Percentiles rank a stretch among this genome's conserved stretches.
These are phyloP conservation scores for Spizellomyces punctatus DNA, from an alignment of 192 early-diverging fungal genomes.

Conservation along the genomic window DNA sequence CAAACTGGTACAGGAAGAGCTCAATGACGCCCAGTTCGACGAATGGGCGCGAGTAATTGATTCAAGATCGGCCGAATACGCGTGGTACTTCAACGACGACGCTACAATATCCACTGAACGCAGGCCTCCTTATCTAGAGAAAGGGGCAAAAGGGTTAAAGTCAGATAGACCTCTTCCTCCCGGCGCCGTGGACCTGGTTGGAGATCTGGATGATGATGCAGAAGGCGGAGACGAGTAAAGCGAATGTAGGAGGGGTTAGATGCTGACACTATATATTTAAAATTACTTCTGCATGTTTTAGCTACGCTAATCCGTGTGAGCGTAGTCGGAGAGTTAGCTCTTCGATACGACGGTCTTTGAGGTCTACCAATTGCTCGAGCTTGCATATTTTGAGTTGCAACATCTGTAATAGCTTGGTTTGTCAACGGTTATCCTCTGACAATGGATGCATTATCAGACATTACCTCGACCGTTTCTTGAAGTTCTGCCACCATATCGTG, in stretches of 20 bases:
- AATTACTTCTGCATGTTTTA: not conserved
- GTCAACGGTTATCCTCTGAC: not conserved
- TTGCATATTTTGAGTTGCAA: conserved; percentile 55
- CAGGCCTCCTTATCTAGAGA: conserved; percentile 31
- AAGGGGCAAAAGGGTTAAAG: not conserved
- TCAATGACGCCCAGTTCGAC: conserved; percentile 60
- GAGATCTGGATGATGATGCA: conserved; percentile 28
- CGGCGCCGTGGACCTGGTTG: conserved; percentile 2
- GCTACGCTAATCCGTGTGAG: conserved; percentile 22
- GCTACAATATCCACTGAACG: conserved; percentile 56
- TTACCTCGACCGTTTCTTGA: conserved; percentile 53
- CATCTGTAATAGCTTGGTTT: conserved; percentile 40
- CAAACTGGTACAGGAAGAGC: conserved; percentile 77
- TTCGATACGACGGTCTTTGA: conserved; percentile 40
- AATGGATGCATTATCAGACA: not conserved
- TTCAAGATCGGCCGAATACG: conserved; percentile 52
- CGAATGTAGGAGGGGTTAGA: too few relatives aligned
- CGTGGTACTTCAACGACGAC: conserved; percentile 64
- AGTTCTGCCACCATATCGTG: conserved; percentile 44
- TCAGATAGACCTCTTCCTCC: not conserved
- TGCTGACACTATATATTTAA: too few relatives aligned
- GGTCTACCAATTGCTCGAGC: conserved; percentile 52
- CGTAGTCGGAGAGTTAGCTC: conserved; percentile 25
- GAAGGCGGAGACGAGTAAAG: conserved; percentile 25
- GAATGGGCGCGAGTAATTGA: conserved; percentile 67